Evolutionary conservation across 1,284 basidiomycete species (phyloP).

Genomic region (Malassezia psittaci): DNA sequence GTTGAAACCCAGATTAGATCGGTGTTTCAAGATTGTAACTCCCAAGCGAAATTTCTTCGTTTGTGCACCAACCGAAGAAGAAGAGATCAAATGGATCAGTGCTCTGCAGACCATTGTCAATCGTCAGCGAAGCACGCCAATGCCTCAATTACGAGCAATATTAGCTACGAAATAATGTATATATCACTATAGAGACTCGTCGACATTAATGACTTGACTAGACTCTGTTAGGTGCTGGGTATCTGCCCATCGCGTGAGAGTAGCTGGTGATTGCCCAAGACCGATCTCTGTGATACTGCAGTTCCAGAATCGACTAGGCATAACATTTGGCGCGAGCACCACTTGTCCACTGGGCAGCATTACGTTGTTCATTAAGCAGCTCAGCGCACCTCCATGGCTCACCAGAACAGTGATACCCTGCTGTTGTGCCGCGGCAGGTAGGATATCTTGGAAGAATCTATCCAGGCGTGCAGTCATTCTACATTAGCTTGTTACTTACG

Average conservation of each 20-base stretch:
- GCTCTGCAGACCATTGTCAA: constrained; percentile 78
- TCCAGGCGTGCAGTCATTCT: constrained; percentile 23
- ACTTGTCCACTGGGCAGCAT: constrained; percentile 25
- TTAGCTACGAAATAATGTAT: neutral
- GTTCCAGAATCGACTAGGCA: constrained; percentile 37
- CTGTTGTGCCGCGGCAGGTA: neutral
- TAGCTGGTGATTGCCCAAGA: neutral
- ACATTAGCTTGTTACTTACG: constrained; percentile 8
- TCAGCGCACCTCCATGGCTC: constrained; percentile 38
- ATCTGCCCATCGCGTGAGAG: constrained; percentile 14
- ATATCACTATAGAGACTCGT: constrained; percentile 4
- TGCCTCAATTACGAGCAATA: neutral
- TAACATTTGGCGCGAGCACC: constrained; percentile 11
- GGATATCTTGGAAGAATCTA: constrained; percentile 32
- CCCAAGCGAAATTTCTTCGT: constrained; percentile 78
- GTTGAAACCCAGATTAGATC: neutral
- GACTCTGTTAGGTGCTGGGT: constrained; percentile 6
- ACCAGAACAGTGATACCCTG: constrained; percentile 28
- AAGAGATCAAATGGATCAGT: constrained; percentile 96
- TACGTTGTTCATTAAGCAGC: constrained; percentile 33
- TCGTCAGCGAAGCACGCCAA: constrained; percentile 19
- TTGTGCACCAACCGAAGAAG: constrained; percentile 90
- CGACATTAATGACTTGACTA: constrained; percentile 8
- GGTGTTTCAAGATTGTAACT: constrained; percentile 56
- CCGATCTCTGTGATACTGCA: constrained; percentile 39